Conservation (phyloP, 192 early-diverging fungal species). For the Linnemannia schmuckeri region DNA sequence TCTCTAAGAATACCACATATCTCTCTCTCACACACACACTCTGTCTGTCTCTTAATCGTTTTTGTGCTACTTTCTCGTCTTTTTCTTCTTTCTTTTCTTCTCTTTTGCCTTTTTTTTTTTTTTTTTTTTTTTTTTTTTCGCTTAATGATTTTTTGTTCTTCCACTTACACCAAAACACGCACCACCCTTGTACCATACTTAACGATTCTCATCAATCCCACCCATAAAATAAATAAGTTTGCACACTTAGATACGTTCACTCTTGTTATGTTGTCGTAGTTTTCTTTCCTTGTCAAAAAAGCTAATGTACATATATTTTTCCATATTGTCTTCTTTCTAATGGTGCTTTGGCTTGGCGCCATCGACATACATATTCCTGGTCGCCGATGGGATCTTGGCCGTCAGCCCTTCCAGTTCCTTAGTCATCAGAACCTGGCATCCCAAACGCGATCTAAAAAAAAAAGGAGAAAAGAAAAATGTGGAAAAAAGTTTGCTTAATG, state of each 20-base stretch:
- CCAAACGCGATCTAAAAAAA: conserved; percentile 83
- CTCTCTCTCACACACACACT: background rate
- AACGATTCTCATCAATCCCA: no score
- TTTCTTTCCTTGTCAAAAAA: background rate
- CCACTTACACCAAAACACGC: no score
- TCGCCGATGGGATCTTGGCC: conserved; percentile 90
- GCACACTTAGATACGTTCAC: background rate
- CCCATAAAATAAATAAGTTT: background rate
- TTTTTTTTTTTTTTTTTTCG: background rate
- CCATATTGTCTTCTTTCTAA: background rate
- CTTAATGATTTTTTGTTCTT: background rate
- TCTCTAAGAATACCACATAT: background rate
- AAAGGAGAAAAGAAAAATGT: background rate
- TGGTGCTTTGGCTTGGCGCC: conserved; percentile 62
- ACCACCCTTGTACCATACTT: no score
- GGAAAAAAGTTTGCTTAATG: background rate
- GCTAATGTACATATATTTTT: background rate
- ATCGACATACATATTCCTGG: conserved; percentile 90
- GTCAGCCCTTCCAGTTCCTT: conserved; percentile 91
- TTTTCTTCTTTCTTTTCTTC: background rate
- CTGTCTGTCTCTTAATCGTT: background rate
- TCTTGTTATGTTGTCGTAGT: background rate
- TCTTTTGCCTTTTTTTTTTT: background rate
- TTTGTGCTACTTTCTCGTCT: no score
- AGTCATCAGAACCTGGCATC: conserved; percentile 91